Base-by-base conservation (phyloP, 148 eudicot species). In the Dysphania ambrosioides region DNA sequence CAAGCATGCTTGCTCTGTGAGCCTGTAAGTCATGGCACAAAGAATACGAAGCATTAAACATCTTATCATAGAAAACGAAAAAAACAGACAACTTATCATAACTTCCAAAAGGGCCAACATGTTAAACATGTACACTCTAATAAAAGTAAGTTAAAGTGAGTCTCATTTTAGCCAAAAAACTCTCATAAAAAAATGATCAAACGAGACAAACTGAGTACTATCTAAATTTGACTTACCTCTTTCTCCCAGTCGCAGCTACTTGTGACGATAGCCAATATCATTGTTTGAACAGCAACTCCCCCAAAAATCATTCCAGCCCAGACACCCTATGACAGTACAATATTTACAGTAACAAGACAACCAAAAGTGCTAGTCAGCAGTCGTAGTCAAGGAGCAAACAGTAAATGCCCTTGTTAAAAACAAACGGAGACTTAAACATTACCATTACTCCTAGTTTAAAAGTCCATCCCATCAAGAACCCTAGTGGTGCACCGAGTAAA, bases 221-320 rank as follows among this genome's bases (percentile, higher is more conserved):
- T 5, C 51, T 44, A 44, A 67, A 30, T 34, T 24, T 47, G 34
- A 1, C 8, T 56, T 83, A 87, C 91, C 91, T 87, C 91, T 72
- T 83, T 83, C 9, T 83, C 89, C 91, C 91, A 88, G 57, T 88
- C 86, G 60, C 86, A 88, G 47, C 84, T 77, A 32, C 75, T 41
- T 13, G 85, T 83, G 56, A 88, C 79, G 19, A 86, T 67, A 47
- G 78, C 72, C 68, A 88, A 68, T 65, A 88, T 83, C 38, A 84
- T 21, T 11, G 91, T 86, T 34, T 88, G 91, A 49, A 88, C 72
- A 0, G 80, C 79, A 6, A 89, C 86, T 61, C 91, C 91, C 4
- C 91, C 91, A 64, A 88, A 86, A 4, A 88, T 86, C 91, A 88
- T 88, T 73, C 91, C 91, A 34, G 86, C 83, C 91, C 91, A 86